Percentiles rank a stretch among this genome's conserved stretches.
Evolutionary conservation across 1,284 basidiomycete species (phyloP).

Genomic region (Cryptococcus sp.): DNA sequence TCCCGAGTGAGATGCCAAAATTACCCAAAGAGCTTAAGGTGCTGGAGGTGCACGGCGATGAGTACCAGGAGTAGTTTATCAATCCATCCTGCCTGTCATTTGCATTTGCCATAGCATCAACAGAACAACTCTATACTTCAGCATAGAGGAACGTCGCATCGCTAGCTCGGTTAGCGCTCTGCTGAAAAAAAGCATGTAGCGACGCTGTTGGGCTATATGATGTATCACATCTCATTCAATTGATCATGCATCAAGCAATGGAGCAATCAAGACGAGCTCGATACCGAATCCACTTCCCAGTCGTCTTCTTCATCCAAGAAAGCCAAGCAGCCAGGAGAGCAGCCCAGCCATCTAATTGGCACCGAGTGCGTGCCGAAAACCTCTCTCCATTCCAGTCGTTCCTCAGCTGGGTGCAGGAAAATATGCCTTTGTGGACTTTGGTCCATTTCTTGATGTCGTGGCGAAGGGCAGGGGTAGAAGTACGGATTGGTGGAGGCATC

Average conservation of each 20-base stretch:
- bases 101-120: too few species aligned
- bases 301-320: conserved; percentile 45
- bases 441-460: conserved; percentile 34
- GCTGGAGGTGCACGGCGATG: too few species aligned
- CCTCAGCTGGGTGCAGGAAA: conserved; percentile 48
- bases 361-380: conserved; percentile 34
- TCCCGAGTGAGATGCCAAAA: not conserved
- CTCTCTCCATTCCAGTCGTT: conserved; percentile 49
- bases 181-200: too few species aligned
- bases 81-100: too few species aligned
- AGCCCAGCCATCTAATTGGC: conserved; percentile 49
- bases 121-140: too few species aligned
- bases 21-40: not conserved
- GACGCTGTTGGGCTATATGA: too few species aligned
- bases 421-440: conserved; percentile 27
- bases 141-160: too few species aligned
- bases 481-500: conserved; percentile 50
- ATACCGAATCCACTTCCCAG: conserved; percentile 26
- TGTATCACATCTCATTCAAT: too few species aligned
- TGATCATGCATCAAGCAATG: too few species aligned
- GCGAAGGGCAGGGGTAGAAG: conserved; percentile 47
- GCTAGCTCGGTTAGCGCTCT: too few species aligned
- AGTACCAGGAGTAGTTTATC: too few species aligned
- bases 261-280: not conserved
- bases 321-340: conserved; percentile 47